These are phyloP conservation scores for Daedaleopsis nitida DNA, from an alignment of 768 basidiomycete genomes.

Conservation along the genomic window DNA sequence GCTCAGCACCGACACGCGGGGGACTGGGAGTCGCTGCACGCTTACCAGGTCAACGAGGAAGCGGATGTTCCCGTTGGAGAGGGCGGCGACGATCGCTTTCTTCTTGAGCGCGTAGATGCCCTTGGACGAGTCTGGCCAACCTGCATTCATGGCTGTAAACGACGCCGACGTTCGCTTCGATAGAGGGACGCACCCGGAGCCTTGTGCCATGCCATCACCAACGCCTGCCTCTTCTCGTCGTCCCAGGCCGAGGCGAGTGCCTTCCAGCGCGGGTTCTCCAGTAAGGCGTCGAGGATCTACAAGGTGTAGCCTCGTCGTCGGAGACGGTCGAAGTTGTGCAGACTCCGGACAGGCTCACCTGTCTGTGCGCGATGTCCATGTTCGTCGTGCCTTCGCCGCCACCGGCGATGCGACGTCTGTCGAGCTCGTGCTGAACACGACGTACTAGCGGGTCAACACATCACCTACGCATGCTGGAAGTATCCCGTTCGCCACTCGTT, in stretches of 20 bases:
- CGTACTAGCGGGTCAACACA: not conserved
- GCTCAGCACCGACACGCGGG: not conserved
- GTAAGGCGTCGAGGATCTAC: constrained; percentile 59
- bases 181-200: constrained; percentile 29
- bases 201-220: constrained; percentile 61
- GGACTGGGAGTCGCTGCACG: not conserved
- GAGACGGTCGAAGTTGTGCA: too few species aligned
- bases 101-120: constrained; percentile 55
- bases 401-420: constrained; percentile 38
- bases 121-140: constrained; percentile 54
- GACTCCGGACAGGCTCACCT: constrained; percentile 40
- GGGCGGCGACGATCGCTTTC: constrained; percentile 46
- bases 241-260: constrained; percentile 47
- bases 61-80: constrained; percentile 66
- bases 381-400: constrained; percentile 49
- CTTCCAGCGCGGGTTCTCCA: constrained; percentile 50
- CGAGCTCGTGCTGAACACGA: constrained; percentile 28
- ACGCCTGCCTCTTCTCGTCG: constrained; percentile 41
- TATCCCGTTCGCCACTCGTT: constrained; percentile 60
- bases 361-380: constrained; percentile 56
- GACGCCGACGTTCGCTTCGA: not conserved
- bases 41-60: constrained; percentile 61
- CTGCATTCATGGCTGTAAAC: constrained; percentile 32
- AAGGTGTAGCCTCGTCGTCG: not conserved
- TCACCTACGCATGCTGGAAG: constrained; percentile 43